Base-by-base conservation (phyloP, 768 basidiomycete genomes). In the Agrocybe pediades region DNA sequence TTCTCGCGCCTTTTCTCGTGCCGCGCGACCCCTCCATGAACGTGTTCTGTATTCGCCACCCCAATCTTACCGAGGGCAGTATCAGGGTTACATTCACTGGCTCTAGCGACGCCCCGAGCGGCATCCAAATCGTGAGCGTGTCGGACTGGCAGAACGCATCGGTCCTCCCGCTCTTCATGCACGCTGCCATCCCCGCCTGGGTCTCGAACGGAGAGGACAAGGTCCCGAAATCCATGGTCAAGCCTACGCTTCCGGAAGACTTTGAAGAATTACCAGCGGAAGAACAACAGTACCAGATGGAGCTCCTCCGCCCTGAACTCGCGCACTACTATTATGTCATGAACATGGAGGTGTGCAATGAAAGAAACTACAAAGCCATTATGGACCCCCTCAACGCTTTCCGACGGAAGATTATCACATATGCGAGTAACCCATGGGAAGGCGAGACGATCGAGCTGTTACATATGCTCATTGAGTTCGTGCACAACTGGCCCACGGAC, bases 131-230 rank as follows among this genome's bases (percentile, higher is more conserved):
- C 64, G 69, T 74, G 54, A 54, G 79, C 69, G 60, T 81, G 65
- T 8, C 80, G 49, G 80, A 81, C 74, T 82, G 78, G 81, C 80
- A 83, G 71, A 79, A 82, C 67, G 55, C 82, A 57, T 68, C 79
- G 3, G 77, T 83, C 71, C 72, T 82, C 30, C 80, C 82, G 61
- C 9, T 52, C 60, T 83, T 78, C 69, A 80, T 83, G 71, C 74
- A 71, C 56, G 71, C 75, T 30, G 71, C 74, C 60, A 65, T 78
- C 65, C 80, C 79, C 29, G 17, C 66, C 54, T 67, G 62, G 19
- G 47, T 82, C 1, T 77, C 79, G 72, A 82, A 83, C 71, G 65
- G 79, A 62, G 69, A 68, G 65, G 80, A 82, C 58, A 42, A 56
- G 19, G 61, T 64, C 60, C 79, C 73, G 64, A 69, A 74, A 56